These are phyloP conservation scores for Lichenothelia convexa DNA, from an alignment of 495 filamentous ascomycete genomes.

Conservation along the genomic window DNA sequence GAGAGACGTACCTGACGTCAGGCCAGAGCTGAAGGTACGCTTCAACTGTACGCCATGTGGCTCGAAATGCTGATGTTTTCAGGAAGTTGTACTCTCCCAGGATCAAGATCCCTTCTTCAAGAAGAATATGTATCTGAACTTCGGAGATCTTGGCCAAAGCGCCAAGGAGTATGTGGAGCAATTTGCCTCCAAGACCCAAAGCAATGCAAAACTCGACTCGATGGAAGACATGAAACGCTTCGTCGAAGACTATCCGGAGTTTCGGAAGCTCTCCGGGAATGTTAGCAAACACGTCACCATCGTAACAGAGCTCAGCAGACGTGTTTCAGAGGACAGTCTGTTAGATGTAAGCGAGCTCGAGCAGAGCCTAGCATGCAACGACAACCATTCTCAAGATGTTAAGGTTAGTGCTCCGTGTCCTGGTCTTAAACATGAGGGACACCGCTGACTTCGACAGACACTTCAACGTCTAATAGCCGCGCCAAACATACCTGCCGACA, in stretches of 20 bases:
- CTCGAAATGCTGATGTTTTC: not conserved
- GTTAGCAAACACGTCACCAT: conserved; percentile 97
- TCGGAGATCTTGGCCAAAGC: conserved; percentile 89
- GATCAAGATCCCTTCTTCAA: conserved; percentile 99
- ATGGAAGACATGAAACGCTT: conserved; percentile 98
- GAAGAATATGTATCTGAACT: conserved; percentile 99
- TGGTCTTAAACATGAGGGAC: not conserved
- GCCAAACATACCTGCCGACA: conserved; percentile 50
- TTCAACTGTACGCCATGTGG: too few relatives aligned
- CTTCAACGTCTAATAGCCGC: conserved; percentile 70
- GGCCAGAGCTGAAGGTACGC: conserved; percentile 60
- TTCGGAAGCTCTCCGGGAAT: conserved; percentile 88
- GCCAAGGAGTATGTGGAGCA: conserved; percentile 98
- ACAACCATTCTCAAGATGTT: conserved; percentile 75
- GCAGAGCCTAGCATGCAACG: conserved; percentile 90
- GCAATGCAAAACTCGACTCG: conserved; percentile 83
- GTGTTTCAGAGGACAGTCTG: conserved; percentile 65
- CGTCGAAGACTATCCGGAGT: conserved; percentile 96
- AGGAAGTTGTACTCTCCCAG: conserved; percentile 85
- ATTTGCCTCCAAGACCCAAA: conserved; percentile 88
- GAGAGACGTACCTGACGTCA: conserved; percentile 68
- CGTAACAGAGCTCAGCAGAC: conserved; percentile 77
- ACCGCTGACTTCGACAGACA: conserved; percentile 33
- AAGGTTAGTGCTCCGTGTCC: conserved; percentile 36
- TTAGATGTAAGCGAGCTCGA: conserved; percentile 92